Conservation (phyloP, 1,284 basidiomycete genomes). For the Apiotrichum gamsii region DNA sequence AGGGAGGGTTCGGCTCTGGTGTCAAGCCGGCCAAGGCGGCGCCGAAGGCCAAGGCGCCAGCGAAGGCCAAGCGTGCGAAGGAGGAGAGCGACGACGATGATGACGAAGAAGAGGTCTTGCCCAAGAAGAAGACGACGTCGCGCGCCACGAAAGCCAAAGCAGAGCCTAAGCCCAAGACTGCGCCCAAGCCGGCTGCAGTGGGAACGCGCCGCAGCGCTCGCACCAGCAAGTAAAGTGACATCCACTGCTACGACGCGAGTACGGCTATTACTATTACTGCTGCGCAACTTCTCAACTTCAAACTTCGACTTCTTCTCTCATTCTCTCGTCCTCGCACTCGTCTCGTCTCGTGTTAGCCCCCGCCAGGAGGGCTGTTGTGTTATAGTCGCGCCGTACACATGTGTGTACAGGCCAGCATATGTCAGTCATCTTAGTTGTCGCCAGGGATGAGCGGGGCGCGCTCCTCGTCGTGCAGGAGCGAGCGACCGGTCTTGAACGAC, state of each 20-base stretch:
- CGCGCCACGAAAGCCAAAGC: conserved; percentile 3
- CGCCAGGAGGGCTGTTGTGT: too few species aligned
- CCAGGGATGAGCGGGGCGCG: conserved; percentile 61
- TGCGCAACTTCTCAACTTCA: too few species aligned
- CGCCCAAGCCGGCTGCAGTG: conserved; percentile 12
- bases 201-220: conserved; percentile 15
- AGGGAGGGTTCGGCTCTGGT: conserved; percentile 52
- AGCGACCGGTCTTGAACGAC: conserved; percentile 42
- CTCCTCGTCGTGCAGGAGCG: conserved; percentile 71
- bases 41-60: neutral
- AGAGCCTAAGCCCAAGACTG: conserved; percentile 3
- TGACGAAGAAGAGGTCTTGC: neutral
- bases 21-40: neutral
- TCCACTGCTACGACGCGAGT: too few species aligned
- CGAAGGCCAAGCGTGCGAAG: conserved; percentile 8
- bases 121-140: neutral
- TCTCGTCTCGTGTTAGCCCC: neutral
- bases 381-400: too few species aligned
- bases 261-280: too few species aligned
- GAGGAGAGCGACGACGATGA: neutral
- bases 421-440: too few species aligned
- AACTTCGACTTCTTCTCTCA: neutral
- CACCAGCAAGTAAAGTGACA: too few species aligned
- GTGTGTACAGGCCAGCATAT: too few species aligned
- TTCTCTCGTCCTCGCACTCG: neutral